Evolutionary conservation across 192 early-diverging fungal genomes (phyloP).

Genomic region (Podila minutissima): DNA sequence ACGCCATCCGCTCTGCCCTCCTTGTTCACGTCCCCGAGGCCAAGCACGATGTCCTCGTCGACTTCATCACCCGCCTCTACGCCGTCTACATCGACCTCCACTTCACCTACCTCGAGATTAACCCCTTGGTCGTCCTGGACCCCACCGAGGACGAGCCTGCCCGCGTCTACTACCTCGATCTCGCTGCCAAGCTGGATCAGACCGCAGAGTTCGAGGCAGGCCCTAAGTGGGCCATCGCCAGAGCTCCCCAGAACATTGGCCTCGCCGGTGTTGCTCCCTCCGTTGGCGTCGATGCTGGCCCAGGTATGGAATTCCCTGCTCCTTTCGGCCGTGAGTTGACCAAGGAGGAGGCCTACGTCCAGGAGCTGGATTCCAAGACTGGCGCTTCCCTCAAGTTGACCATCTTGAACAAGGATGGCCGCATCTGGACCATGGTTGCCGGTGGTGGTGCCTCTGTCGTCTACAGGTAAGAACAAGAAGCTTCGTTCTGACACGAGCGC

Average conservation of each 20-base stretch:
- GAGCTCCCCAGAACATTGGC: slow-evolving; percentile 62
- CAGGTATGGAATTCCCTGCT: slow-evolving; percentile 95
- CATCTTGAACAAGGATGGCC: slow-evolving; percentile 91
- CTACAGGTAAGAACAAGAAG: slow-evolving; percentile 59
- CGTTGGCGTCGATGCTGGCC: slow-evolving; percentile 70
- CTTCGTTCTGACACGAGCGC: neutral
- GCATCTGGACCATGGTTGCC: slow-evolving; percentile 99
- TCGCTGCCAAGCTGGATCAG: slow-evolving; percentile 98
- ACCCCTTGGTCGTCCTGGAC: slow-evolving; percentile 94
- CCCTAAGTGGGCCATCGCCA: slow-evolving; percentile 93
- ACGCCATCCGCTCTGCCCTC: slow-evolving; percentile 69
- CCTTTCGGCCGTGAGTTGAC: slow-evolving; percentile 96
- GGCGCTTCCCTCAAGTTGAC: slow-evolving; percentile 98
- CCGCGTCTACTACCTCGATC: slow-evolving; percentile 91
- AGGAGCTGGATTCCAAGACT: slow-evolving; percentile 96
- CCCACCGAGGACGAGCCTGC: slow-evolving; percentile 54
- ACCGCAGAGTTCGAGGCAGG: slow-evolving; percentile 96
- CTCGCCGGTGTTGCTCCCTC: slow-evolving; percentile 23
- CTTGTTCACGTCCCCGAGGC: slow-evolving; percentile 73
- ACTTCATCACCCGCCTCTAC: slow-evolving; percentile 92
- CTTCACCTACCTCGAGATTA: slow-evolving; percentile 99
- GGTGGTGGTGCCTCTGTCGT: slow-evolving; percentile 98
- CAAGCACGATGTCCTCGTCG: slow-evolving; percentile 80
- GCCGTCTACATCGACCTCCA: slow-evolving; percentile 95
- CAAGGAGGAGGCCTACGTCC: slow-evolving; percentile 96